Evolutionary conservation across 2,329 filamentous ascomycete species (phyloP), one percentile per base, ranked within the genome.

Genomic region (Aspergillus pseudoterreus): DNA sequence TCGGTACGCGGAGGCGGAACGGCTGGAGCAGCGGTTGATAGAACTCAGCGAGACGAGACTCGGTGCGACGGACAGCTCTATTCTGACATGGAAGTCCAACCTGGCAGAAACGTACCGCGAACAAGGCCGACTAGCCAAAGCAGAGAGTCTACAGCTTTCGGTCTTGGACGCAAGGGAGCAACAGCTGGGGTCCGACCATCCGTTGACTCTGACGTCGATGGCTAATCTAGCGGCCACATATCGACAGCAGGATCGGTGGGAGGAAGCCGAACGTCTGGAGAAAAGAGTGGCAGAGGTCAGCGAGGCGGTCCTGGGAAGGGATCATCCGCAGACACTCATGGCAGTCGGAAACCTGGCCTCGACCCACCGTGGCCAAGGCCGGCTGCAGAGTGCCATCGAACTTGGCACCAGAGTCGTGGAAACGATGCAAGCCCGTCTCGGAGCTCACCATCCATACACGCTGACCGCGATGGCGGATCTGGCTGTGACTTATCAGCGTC

Each of bases 391-490:
- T 15, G 53, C 50, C 15, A 45, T 43, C 17, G 10, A 19, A 2
- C 42, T 54, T 1, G 49, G 52, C 11, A 21, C 42, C 21, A 51
- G 27, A 21, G 49, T 30, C 3, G 43, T 51, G 27, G 22, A 27
- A 10, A 30, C 36, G 11, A 54, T 54, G 52, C 41, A 43, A 36
- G 19, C 19, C 21, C 21, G 12, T 14, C 22, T 52, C 15, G 52
- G 49, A 1, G 45, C 45, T 3, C 33, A 30, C 3, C 50, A 51
- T 22, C 52, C 52, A 1, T 15, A 35, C 4, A 52, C 45, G 2
- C 9, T 54, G 19, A 54, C 52, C 8, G 45, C 52, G n/a, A 54
- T 54, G 45, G 52, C 52, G 1, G 45, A 54, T 17, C 19, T 52
- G 12, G 52, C 49, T 3, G 24, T 52, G 52, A 46, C 45, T 2